These are phyloP conservation scores for Xylaria sp. DNA, from an alignment of 2,329 filamentous ascomycete species.

Conservation along the genomic window DNA sequence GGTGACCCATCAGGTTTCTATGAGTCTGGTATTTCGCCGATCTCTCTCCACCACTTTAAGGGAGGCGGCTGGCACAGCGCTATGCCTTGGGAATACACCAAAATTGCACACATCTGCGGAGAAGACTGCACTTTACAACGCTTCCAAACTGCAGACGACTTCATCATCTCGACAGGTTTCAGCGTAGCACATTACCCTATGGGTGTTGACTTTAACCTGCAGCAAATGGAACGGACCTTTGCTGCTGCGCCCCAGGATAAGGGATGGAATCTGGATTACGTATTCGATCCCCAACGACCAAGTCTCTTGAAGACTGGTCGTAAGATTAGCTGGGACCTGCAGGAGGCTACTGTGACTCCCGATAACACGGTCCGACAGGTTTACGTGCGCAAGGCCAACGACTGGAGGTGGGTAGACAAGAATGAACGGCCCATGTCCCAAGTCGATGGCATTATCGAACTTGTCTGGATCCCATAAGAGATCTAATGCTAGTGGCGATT, in stretches of 20 bases:
- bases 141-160: conserved; percentile 64
- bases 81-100: conserved; percentile 65
- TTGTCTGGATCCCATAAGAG: conserved; percentile 63
- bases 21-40: conserved; percentile 68
- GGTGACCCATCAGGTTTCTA: conserved; percentile 72
- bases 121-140: conserved; percentile 69
- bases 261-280: conserved; percentile 63
- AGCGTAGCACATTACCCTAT: conserved; percentile 67
- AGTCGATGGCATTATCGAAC: conserved; percentile 65
- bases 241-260: conserved; percentile 59
- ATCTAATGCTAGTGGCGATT: conserved; percentile 20
- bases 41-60: conserved; percentile 73
- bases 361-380: conserved; percentile 64
- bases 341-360: conserved; percentile 58
- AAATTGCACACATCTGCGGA: conserved; percentile 68
- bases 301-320: conserved; percentile 60
- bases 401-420: conserved; percentile 62
- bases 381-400: conserved; percentile 63
- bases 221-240: conserved; percentile 65
- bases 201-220: conserved; percentile 60
- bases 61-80: conserved; percentile 67
- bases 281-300: conserved; percentile 61
- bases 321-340: conserved; percentile 65
- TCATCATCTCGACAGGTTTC: conserved; percentile 68
- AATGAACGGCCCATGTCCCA: conserved; percentile 61